These are phyloP conservation scores for Aspergillus sclerotioniger DNA, from an alignment of 495 filamentous ascomycete species.

Conservation along the genomic window DNA sequence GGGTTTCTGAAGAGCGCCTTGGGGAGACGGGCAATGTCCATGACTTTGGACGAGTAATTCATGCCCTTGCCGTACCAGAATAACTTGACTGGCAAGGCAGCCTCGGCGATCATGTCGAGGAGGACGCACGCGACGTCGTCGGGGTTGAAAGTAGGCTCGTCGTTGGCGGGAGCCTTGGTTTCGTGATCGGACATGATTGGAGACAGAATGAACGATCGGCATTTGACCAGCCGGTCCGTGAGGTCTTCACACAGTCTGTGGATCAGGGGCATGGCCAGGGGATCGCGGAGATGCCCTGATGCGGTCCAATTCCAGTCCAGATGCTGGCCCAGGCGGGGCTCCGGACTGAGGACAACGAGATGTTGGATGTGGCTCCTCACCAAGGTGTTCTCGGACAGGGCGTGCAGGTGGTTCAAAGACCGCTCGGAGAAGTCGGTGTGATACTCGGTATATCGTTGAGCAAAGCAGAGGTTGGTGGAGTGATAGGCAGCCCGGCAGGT, in stretches of 20 bases:
- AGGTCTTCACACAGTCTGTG: constrained; percentile 7
- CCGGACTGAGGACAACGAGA: constrained; percentile 10
- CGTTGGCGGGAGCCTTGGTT: neutral
- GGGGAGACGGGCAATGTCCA: constrained; percentile 10
- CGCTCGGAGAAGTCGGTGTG: constrained; percentile 10
- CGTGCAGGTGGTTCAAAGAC: constrained; percentile 8
- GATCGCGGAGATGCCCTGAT: constrained; percentile 5
- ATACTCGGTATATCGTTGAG: constrained; percentile 10
- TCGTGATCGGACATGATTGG: constrained; percentile 1
- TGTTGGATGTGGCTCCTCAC: constrained; percentile 10
- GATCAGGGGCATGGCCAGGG: constrained; percentile 6
- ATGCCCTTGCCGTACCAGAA: constrained; percentile 14
- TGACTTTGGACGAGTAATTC: constrained; percentile 7
- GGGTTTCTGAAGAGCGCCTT: constrained; percentile 9
- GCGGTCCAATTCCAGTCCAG: constrained; percentile 11
- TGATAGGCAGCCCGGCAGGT: constrained; percentile 8
- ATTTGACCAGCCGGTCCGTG: neutral
- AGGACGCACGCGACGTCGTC: constrained; percentile 12
- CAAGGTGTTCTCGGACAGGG: constrained; percentile 5
- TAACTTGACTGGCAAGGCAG: constrained; percentile 6
- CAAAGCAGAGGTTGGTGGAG: constrained; percentile 6
- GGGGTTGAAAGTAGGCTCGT: constrained; percentile 4
- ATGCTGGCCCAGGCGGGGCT: constrained; percentile 11
- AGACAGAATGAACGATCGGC: constrained; percentile 14
- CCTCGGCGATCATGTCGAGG: constrained; percentile 6